These are phyloP conservation scores for Candida argentea DNA, from an alignment of 805 yeast species.

Conservation along the genomic window DNA sequence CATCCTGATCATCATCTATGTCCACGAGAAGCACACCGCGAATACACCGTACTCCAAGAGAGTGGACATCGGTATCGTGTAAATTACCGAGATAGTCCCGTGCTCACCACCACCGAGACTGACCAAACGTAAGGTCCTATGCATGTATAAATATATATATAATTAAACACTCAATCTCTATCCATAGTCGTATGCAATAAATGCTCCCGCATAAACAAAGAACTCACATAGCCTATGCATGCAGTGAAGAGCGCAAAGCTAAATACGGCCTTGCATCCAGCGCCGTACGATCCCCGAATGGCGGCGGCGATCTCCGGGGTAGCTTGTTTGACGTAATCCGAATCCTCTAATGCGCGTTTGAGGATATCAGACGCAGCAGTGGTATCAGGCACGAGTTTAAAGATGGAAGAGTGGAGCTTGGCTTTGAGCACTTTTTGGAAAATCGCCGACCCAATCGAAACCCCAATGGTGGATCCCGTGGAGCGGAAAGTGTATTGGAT, in stretches of 20 bases:
- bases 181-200: constrained; percentile 43
- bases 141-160: neutral
- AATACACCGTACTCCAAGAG: too few species aligned
- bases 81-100: neutral
- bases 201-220: constrained; percentile 47
- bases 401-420: constrained; percentile 9
- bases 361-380: constrained; percentile 35
- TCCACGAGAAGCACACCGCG: too few species aligned
- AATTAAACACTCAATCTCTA: constrained; percentile 19
- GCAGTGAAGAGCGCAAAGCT: constrained; percentile 34
- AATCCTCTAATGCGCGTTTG: constrained; percentile 41
- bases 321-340: constrained; percentile 43
- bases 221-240: constrained; percentile 28
- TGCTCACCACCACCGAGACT: neutral
- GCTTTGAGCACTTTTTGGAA: constrained; percentile 41
- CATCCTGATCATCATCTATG: too few species aligned
- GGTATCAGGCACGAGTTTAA: constrained; percentile 15
- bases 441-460: constrained; percentile 55
- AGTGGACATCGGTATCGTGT: too few species aligned
- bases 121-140: neutral
- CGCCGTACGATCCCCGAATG: constrained; percentile 40
- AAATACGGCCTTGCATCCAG: constrained; percentile 45
- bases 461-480: constrained; percentile 80
- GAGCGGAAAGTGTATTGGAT: constrained; percentile 84
- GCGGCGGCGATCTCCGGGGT: constrained; percentile 41